Conservation (phyloP, 1,284 basidiomycete genomes). For the Earliella scabrosa region DNA sequence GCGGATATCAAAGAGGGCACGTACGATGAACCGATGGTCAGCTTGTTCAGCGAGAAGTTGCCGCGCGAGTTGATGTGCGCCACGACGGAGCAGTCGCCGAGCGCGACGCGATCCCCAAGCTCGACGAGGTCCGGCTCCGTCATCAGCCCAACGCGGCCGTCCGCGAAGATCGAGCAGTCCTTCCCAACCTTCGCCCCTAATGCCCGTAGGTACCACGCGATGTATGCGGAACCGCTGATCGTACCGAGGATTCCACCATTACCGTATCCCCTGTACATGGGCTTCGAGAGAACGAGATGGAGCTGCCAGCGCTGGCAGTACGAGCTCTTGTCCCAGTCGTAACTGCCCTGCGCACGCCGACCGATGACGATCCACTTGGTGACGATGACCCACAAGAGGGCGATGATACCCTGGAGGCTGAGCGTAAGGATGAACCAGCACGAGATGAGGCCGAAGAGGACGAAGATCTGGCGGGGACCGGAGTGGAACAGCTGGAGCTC, state of each 20-base stretch:
- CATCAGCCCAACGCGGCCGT: conserved; percentile 23
- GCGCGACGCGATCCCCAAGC: conserved; percentile 22
- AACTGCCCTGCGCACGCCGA: conserved; percentile 26
- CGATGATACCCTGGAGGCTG: conserved; percentile 40
- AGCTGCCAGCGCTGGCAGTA: conserved; percentile 29
- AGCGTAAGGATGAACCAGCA: conserved; percentile 41
- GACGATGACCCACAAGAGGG: conserved; percentile 40
- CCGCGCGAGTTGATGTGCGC: conserved; percentile 28
- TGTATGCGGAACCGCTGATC: conserved; percentile 21
- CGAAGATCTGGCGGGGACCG: conserved; percentile 41
- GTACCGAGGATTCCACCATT: conserved; percentile 21
- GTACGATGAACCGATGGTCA: conserved; percentile 18
- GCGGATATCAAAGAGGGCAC: background rate
- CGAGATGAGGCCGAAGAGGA: conserved; percentile 43
- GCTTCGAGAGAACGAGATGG: conserved; percentile 24
- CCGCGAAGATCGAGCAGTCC: conserved; percentile 24
- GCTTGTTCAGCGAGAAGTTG: conserved; percentile 22
- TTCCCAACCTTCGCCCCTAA: conserved; percentile 24
- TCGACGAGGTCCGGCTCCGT: conserved; percentile 26
- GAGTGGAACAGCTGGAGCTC: conserved; percentile 37
- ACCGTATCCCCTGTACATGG: conserved; percentile 21
- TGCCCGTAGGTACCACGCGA: conserved; percentile 23
- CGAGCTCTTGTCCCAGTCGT: conserved; percentile 27
- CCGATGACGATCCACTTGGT: conserved; percentile 48
- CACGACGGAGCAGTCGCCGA: conserved; percentile 26